Evolutionary conservation across 495 filamentous ascomycete species (phyloP), one percentile per base, ranked within the genome.

Genomic region (Collariella sp.): DNA sequence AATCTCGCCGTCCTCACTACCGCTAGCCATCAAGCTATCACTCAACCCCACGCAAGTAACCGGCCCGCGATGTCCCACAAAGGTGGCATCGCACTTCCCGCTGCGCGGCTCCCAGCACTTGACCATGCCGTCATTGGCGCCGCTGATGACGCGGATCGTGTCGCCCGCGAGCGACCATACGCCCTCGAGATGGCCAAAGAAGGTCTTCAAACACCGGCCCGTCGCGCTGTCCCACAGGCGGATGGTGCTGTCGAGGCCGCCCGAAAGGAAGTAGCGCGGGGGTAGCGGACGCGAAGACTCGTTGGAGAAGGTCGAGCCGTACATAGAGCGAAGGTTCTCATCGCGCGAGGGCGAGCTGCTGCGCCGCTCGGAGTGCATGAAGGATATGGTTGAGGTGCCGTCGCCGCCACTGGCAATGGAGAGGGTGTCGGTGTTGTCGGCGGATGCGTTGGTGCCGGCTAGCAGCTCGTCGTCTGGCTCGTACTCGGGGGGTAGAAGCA

Each of bases 101-200:
- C 86, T 88, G 60, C 89, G 75, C 24, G 91, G 83, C 71, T 97
- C 91, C 94, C 94, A 98, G 35, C 94, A 85, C 67, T 96, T 96
- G 46, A 95, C 86, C 83, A 91, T 96, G 35, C 86, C 82, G 70
- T 99, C 93, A 68, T 96, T 85, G 33, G 87, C 85, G 11, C 91
- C 93, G 49, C 84, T 87, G 33, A 96, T 88, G 26, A 95, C 81
- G 15, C 93, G 82, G 33, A 99, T 74, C 0, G 87, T 89, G 66
- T 99, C 94, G 2, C 88, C 94, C 1, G 88, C 91, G 5, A 99
- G 78, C 10, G 87, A 86, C 93, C 93, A 99, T 20, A 99, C 84
- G 22, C 93, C 93, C 67, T 97, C 93, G 20, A 99, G 74, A 59
- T 99, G 93, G 0, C 93, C 93, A 56, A 97, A 99, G 71, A 95